phyloP scores from a whole-genome alignment of 495 filamentous ascomycete genomes.

The Penicillium daleae region DNA sequence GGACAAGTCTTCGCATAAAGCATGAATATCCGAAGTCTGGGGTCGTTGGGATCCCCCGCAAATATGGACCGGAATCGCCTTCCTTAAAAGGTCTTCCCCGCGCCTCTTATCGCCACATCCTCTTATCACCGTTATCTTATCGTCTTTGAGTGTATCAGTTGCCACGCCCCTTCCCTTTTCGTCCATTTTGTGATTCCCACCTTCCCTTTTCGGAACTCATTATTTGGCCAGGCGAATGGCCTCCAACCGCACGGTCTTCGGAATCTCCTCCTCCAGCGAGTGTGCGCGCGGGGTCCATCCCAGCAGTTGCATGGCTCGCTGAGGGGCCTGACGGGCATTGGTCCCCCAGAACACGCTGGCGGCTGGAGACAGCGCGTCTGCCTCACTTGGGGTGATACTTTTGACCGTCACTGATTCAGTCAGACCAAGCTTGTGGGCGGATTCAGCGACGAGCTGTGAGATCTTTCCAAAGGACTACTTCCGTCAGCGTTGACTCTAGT shows the following conservation, averaged over 20 bases:
- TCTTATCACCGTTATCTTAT: conserved; percentile 3
- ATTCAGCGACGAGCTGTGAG: conserved; percentile 55
- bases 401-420: conserved; percentile 53
- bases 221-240: conserved; percentile 37
- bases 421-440: conserved; percentile 59
- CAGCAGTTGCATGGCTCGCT: conserved; percentile 60
- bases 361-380: conserved; percentile 25
- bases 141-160: conserved; percentile 5
- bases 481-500: background rate
- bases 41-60: conserved; percentile 5
- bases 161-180: conserved; percentile 7
- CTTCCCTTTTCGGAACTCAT: conserved; percentile 10
- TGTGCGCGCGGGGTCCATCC: conserved; percentile 57
- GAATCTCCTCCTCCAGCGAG: conserved; percentile 54
- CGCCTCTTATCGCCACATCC: conserved; percentile 3
- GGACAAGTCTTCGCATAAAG: background rate
- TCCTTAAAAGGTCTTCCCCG: conserved; percentile 3
- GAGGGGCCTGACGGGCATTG: conserved; percentile 58
- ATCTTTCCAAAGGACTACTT: conserved; percentile 59
- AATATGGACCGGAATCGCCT: conserved; percentile 10
- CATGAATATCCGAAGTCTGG: conserved; percentile 13
- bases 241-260: conserved; percentile 48
- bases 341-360: conserved; percentile 47
- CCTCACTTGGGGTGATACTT: conserved; percentile 28
- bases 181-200: background rate